Evolutionary conservation across 306 rosid genomes (phyloP), one percentile per base, ranked within the genome.

Genomic region (Bauhinia variegata): DNA sequence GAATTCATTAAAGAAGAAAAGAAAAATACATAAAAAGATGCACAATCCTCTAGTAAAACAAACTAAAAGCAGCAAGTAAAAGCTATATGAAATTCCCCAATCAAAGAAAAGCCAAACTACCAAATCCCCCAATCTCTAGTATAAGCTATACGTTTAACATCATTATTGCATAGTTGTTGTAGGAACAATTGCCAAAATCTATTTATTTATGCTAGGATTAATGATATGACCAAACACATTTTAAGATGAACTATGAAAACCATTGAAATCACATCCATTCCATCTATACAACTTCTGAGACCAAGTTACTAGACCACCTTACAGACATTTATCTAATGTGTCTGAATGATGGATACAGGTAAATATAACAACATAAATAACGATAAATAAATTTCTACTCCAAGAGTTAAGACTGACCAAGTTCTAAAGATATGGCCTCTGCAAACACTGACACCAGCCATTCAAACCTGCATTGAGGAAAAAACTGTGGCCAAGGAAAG

Each of bases 391-490:
- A 44, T 61, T 46, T 32, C 14, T 16, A 77, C 41, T 8, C 49
- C 28, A 23, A 58, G 61, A 67, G 41, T 80, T 17, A 32, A 32
- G 72, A 83, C 98, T 76, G 41, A 87, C 98, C 98, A 70, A 92
- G 83, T 77, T 92, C 98, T 63, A 78, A 61, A 74, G 86, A 63
- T 59, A 89, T 62, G 41, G 90, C 57, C 55, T 78, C 70, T 17
- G 72, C 66, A 74, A 89, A 92, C 12, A 80, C 85, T 6, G 80
- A 84, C 44, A 85, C 87, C 72, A 92, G 69, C 96, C 98, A 84
- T 38, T 79, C 80, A 54, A 92, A 74, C 82, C 92, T 87, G 88
- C 80, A 92, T 30, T 84, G 89, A 57, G 98, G 98, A 75, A 87
- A 86, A 36, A 89, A 67, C 98, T 92, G 82, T 56, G 55, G 75